phyloP scores from a whole-genome alignment of 768 basidiomycete genomes.

The Stropharia rugosoannulata region DNA sequence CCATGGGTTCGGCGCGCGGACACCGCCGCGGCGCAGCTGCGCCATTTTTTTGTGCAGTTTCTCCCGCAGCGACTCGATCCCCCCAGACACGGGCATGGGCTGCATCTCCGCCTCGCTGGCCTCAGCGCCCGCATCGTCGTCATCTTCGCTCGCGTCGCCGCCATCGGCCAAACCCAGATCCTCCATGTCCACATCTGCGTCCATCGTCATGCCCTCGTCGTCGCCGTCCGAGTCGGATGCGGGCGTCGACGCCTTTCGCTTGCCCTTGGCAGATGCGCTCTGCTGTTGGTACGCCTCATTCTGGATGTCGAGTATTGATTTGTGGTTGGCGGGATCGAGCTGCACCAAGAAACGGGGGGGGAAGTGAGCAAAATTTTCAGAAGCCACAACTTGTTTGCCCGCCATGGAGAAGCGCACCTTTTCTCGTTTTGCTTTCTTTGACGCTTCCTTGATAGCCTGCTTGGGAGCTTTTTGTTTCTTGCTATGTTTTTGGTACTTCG shows the following conservation, averaged over 20 bases:
- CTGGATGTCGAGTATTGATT: conserved; percentile 70
- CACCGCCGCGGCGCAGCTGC: conserved; percentile 49
- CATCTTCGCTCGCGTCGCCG: conserved; percentile 11
- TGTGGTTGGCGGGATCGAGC: conserved; percentile 93
- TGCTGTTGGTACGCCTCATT: conserved; percentile 42
- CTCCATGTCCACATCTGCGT: conserved; percentile 37
- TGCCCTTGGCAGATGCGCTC: conserved; percentile 33
- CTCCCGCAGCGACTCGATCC: conserved; percentile 63
- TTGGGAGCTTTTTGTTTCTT: conserved; percentile 83
- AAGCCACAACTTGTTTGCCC: background rate
- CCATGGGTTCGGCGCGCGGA: conserved; percentile 16
- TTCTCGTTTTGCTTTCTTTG: conserved; percentile 84
- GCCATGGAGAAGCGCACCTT: conserved; percentile 51
- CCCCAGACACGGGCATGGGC: conserved; percentile 65
- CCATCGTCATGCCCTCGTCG: conserved; percentile 14
- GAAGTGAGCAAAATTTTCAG: background rate
- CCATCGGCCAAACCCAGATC: conserved; percentile 23
- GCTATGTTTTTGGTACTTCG: conserved; percentile 84
- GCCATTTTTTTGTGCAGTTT: conserved; percentile 79
- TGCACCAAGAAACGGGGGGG: conserved; percentile 26
- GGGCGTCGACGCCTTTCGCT: conserved; percentile 41
- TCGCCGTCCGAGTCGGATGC: conserved; percentile 30
- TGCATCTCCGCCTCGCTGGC: conserved; percentile 35
- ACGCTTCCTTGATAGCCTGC: conserved; percentile 85
- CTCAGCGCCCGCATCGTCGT: conserved; percentile 27